phyloP scores from a whole-genome alignment of 495 filamentous ascomycete species.

The Terfezia claveryi region DNA sequence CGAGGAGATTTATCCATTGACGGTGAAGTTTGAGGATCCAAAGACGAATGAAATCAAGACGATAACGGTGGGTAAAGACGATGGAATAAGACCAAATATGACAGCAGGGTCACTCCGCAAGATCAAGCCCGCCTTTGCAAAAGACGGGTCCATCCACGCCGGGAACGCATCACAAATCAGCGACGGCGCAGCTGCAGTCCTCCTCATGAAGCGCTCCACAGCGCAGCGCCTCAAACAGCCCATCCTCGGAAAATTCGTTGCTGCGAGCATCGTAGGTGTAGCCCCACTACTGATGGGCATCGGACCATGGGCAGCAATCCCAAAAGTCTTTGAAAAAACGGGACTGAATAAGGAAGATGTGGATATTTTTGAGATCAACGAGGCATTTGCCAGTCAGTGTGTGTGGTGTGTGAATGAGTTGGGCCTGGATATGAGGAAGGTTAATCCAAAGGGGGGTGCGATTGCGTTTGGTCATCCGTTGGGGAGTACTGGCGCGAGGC shows the following conservation, averaged over 20 bases:
- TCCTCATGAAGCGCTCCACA: slow-evolving; percentile 86
- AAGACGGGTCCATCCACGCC: slow-evolving; percentile 81
- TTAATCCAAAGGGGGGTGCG: slow-evolving; percentile 94
- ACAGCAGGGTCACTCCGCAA: slow-evolving; percentile 68
- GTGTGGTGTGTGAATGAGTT: slow-evolving; percentile 85
- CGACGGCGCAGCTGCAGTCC: slow-evolving; percentile 85
- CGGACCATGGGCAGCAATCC: slow-evolving; percentile 90
- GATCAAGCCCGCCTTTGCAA: slow-evolving; percentile 79
- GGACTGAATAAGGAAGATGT: slow-evolving; percentile 77
- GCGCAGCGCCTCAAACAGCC: slow-evolving; percentile 70
- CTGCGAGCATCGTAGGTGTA: slow-evolving; percentile 68
- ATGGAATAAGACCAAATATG: slow-evolving; percentile 68
- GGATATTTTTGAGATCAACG: slow-evolving; percentile 97
- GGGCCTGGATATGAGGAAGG: slow-evolving; percentile 52
- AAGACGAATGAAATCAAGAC: slow-evolving; percentile 73
- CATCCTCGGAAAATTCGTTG: slow-evolving; percentile 77
- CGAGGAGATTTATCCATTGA: slow-evolving; percentile 73
- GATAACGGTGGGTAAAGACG: slow-evolving; percentile 66
- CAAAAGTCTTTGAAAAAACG: slow-evolving; percentile 67
- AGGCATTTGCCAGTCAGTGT: slow-evolving; percentile 91
- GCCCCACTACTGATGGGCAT: slow-evolving; percentile 87
- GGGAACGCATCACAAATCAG: slow-evolving; percentile 91
- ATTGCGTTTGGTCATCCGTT: slow-evolving; percentile 98
- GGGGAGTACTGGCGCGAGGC: slow-evolving; percentile 79
- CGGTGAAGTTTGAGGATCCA: slow-evolving; percentile 64